Evolutionary conservation across 768 basidiomycete genomes (phyloP).

Genomic region (Tricholomella constricta): DNA sequence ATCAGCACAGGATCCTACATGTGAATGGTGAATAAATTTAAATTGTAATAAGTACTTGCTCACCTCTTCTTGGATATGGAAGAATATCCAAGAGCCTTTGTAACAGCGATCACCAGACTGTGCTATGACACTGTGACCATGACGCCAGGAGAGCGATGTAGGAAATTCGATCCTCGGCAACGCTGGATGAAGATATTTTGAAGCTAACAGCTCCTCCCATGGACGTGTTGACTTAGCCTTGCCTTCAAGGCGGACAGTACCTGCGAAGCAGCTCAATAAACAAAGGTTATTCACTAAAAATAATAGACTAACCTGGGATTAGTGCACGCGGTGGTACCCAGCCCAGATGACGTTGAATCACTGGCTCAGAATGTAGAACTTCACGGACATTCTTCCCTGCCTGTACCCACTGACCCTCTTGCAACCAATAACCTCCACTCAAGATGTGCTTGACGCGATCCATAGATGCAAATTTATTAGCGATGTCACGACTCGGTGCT

Average conservation of each 20-base stretch:
- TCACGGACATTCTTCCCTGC: conserved; percentile 18
- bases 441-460: conserved; percentile 29
- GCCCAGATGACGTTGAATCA: conserved; percentile 21
- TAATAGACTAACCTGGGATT: neutral
- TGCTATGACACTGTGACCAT: neutral
- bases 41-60: too few relatives aligned
- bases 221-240: conserved; percentile 4
- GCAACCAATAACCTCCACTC: conserved; percentile 29
- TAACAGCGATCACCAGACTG: neutral
- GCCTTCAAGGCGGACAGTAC: conserved; percentile 6
- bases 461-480: conserved; percentile 23
- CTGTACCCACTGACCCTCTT: conserved; percentile 17
- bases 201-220: neutral
- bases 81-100: neutral
- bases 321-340: conserved; percentile 9
- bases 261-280: conserved; percentile 1
- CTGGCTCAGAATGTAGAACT: conserved; percentile 11
- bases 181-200: neutral
- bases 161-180: neutral
- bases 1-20: neutral
- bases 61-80: neutral
- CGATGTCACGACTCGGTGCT: conserved; percentile 38
- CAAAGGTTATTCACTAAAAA: too few relatives aligned
- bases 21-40: too few relatives aligned
- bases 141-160: neutral